A percentile compares a stretch with the other conserved stretches of the same genome.
phyloP scores from a whole-genome alignment of 2,329 filamentous ascomycete genomes.

The Alternaria arbusti region DNA sequence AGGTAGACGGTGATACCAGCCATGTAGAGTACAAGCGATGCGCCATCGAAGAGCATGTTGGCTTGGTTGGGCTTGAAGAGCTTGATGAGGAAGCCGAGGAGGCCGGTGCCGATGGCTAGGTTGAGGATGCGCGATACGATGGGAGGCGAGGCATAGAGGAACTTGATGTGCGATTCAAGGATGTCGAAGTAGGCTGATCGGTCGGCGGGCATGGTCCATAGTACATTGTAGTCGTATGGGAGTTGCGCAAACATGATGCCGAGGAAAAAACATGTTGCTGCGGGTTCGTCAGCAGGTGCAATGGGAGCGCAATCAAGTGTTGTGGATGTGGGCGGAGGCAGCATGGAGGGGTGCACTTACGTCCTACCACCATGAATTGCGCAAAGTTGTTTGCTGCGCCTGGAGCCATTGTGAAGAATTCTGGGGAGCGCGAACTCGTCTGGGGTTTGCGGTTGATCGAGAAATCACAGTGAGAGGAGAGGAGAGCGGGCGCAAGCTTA shows the following conservation, averaged over 20 bases:
- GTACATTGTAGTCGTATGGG: conserved; percentile 92
- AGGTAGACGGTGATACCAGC: conserved; percentile 93
- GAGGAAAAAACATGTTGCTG: conserved; percentile 89
- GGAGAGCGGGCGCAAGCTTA: conserved; percentile 31
- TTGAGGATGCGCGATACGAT: conserved; percentile 92
- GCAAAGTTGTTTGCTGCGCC: conserved; percentile 70
- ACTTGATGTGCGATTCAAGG: conserved; percentile 87
- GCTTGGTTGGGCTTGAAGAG: conserved; percentile 92
- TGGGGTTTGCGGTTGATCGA: conserved; percentile 11
- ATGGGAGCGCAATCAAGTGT: background rate
- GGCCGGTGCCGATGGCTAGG: conserved; percentile 86
- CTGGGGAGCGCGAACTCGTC: conserved; percentile 1
- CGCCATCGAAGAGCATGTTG: conserved; percentile 92
- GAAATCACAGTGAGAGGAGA: conserved; percentile 13
- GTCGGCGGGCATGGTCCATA: conserved; percentile 74
- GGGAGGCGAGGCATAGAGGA: conserved; percentile 88
- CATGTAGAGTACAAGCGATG: conserved; percentile 74
- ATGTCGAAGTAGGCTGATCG: conserved; percentile 76
- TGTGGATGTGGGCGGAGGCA: conserved; percentile 9
- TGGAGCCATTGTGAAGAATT: conserved; percentile 29
- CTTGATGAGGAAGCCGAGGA: conserved; percentile 89
- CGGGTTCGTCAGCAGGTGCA: conserved; percentile 14
- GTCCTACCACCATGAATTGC: conserved; percentile 95
- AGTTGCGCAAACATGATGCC: conserved; percentile 96
- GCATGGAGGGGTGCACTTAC: conserved; percentile 62